Evolutionary conservation across 225 moss, liverwort and hornwort species (phyloP), one percentile per base, ranked within the genome.

Genomic region (Takakia lepidozioides): DNA sequence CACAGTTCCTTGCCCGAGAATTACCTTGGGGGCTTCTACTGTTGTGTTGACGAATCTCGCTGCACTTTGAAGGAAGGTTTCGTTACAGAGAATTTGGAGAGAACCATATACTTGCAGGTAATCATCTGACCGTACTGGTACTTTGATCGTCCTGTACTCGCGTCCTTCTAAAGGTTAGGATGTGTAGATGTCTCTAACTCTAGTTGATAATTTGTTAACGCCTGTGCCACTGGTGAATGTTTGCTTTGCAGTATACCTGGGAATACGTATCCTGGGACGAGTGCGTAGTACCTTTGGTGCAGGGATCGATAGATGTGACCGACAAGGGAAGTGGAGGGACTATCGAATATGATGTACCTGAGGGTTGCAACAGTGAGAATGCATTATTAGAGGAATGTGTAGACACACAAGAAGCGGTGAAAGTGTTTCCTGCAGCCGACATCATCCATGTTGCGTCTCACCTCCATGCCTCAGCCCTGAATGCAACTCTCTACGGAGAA

Each of bases 391-490:
- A 64, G 6, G 68, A 77, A 36, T 77, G 77, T 17, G 64, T 77
- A n/a, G 55, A 77, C 4, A 51, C 61, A 15, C 57, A 10, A 2
- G 72, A 76, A 29, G 0, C 48, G 0, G 14, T 1, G 3, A 0
- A 45, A 0, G 53, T 59, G 27, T 52, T 67, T 10, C 23, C 53
- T 2, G 47, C 57, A 0, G 77, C 72, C 1, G 51, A 64, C 2
- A 10, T 77, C 14, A 61, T 77, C 0, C 58, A 77, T 0, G 57
- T 21, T 0, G 72, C 68, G 2, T 29, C 77, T 3, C 77, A 77
- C 43, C 60, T 77, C 37, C 77, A 77, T 24, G 58, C 77, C 0
- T 72, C 35, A 60, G 60, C 52, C 23, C 36, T 76, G 57, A 71
- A 61, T 34, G 54, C 71, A n/a, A n/a, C n/a, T n/a, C n/a, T n/a